phyloP scores from a whole-genome alignment of 2,329 filamentous ascomycete genomes.

The Ilyonectria sp. region DNA sequence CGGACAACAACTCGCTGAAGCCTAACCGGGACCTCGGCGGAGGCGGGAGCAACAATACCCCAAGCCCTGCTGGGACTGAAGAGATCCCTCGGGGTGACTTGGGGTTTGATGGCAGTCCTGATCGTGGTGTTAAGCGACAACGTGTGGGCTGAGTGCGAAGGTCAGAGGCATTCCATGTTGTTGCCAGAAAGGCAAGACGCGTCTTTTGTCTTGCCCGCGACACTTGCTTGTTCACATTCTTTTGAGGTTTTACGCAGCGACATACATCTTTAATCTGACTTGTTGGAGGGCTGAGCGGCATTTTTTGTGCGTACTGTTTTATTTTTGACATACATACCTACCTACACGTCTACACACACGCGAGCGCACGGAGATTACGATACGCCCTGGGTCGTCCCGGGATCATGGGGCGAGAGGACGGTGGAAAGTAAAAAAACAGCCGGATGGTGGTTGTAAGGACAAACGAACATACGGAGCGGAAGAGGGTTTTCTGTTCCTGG shows the following conservation, averaged over 20 bases:
- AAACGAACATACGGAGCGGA: slow-evolving; percentile 12
- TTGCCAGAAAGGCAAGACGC: not conserved
- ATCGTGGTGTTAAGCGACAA: slow-evolving; percentile 56
- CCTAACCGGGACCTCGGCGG: slow-evolving; percentile 30
- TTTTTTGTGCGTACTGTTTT: slow-evolving; percentile 6
- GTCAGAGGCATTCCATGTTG: not conserved
- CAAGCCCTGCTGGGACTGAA: slow-evolving; percentile 65
- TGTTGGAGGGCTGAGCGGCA: slow-evolving; percentile 13
- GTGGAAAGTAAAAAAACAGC: slow-evolving; percentile 17
- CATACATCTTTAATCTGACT: slow-evolving; percentile 24
- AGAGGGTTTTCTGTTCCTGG: slow-evolving; percentile 11
- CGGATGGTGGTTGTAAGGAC: slow-evolving; percentile 18
- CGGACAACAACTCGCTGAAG: slow-evolving; percentile 53
- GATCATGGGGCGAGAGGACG: slow-evolving; percentile 10
- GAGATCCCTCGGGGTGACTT: slow-evolving; percentile 65
- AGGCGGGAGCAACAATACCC: slow-evolving; percentile 55
- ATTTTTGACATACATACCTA: slow-evolving; percentile 20
- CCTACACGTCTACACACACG: slow-evolving; percentile 20
- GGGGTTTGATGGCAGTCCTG: slow-evolving; percentile 43
- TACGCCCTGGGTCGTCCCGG: slow-evolving; percentile 9
- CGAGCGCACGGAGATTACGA: slow-evolving; percentile 25
- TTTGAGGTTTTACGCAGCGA: slow-evolving; percentile 17
- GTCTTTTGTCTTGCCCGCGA: not conserved
- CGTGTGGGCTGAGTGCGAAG: slow-evolving; percentile 50
- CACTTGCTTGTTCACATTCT: not conserved